These are phyloP conservation scores for Cutaneotrichosporon cutaneum DNA, from an alignment of 1,284 basidiomycete genomes.

Conservation along the genomic window DNA sequence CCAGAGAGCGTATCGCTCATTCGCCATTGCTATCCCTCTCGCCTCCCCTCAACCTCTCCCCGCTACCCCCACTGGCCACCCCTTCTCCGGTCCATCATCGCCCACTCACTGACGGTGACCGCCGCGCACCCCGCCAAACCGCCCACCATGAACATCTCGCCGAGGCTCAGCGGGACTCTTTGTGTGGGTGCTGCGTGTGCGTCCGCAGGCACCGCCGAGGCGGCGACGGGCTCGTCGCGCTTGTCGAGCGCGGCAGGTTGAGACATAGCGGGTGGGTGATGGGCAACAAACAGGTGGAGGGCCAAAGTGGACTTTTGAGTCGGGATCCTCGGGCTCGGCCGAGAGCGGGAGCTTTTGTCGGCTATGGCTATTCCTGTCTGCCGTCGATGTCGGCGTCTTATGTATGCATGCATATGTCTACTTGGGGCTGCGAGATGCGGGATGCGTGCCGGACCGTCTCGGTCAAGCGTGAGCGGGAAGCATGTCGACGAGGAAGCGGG, in stretches of 20 bases:
- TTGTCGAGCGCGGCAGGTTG: not conserved
- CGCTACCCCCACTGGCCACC: not conserved
- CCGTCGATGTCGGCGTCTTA: not conserved
- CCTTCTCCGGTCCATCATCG: not conserved
- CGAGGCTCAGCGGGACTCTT: constrained; percentile 39
- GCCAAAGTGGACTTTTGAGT: not conserved
- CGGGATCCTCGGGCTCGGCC: constrained; percentile 4
- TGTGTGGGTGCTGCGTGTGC: too few relatives aligned
- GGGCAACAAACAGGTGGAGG: not conserved
- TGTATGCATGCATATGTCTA: not conserved
- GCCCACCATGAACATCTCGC: constrained; percentile 79
- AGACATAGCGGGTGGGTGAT: not conserved
- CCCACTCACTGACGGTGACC: constrained; percentile 58
- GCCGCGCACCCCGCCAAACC: constrained; percentile 84
- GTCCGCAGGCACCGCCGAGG: too few relatives aligned
- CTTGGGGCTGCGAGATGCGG: too few relatives aligned
- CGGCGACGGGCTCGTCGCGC: not conserved
- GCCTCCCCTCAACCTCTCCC: not conserved
- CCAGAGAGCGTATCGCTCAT: too few relatives aligned
- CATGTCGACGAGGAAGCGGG: not conserved
- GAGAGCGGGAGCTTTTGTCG: constrained; percentile 7
- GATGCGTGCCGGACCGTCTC: not conserved
- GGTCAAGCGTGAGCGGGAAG: not conserved
- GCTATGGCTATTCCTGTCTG: not conserved
- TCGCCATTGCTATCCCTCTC: not conserved